Base-by-base conservation (phyloP, 2,329 filamentous ascomycete genomes). In the Monosporascus sp. region DNA sequence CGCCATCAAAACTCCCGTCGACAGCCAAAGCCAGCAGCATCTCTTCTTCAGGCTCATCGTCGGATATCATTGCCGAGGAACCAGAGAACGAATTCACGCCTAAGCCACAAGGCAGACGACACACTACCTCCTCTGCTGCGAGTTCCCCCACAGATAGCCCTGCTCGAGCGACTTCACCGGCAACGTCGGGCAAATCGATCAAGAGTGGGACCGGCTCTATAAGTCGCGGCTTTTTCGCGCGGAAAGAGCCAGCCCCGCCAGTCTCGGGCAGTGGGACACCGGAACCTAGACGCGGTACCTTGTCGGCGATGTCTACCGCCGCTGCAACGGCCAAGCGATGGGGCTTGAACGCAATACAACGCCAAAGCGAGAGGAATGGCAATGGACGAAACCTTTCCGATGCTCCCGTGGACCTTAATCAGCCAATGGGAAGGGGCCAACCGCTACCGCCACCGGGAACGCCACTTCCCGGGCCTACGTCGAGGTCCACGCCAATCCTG, bases 351-450 rank as follows among this genome's bases (percentile, higher is more conserved):
- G 67, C 67, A 3, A 64, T 68, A 50, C 66, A 68, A 31, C 61
- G 65, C 8, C 65, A 68, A 48, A 53, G 54, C 22, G 65, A 68
- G 5, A 63, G 55, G 41, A 65, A 59, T 24, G 52, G 55, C 8
- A 62, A 67, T 40, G 63, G 63, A 26, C 62, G 64, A 27, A 68
- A 68, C 50, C 53, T 64, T 16, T 65, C 67, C 6, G 66, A 69
- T 51, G 58, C 65, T 22, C 61, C 60, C 1, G 55, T 68, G 16
- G 66, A 69, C 48, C 55, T 68, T 9, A 69, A 66, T 51, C 63
- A 66, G 49, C 67, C 67, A 22, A 69, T 69, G 67, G 67, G 67
- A 16, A 65, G 67, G 8, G 67, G 67, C 7, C 66, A 68, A 19
- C 67, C 67, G 2, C 54, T 69, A 3, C 67, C 67, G 5, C 66